Base-by-base conservation (phyloP, 2,329 filamentous ascomycete genomes). In the Seiridium cupressi region DNA sequence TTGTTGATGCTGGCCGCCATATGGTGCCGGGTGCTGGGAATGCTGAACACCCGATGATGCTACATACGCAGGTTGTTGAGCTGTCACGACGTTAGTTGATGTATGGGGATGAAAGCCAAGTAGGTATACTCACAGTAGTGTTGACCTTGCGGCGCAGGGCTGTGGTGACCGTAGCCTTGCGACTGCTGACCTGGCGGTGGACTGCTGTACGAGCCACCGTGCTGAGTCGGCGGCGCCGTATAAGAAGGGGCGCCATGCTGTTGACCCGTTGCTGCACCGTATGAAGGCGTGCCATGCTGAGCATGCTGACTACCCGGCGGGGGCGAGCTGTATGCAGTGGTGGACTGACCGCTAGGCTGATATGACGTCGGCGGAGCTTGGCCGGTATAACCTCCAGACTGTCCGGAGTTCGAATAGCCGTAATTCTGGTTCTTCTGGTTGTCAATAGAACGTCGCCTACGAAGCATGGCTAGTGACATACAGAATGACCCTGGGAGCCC, bases 301-400 rank as follows among this genome's bases (percentile, higher is more conserved):
- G 57, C 64, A 67, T 55, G 67, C 63, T 67, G 64, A 55, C 32
- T 35, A 47, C 65, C 64, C 40, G 68, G 62, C n/a, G 66, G 59
- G 10, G 72, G 66, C 11, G 72, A 68, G 61, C 64, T 69, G 58
- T 73, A 72, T 49, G 73, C 59, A 42, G 67, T 58, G 38, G 70
- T 64, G 51, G 72, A 63, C 53, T 64, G 60, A 57, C 57, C 66
- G 55, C 71, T 66, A 35, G 79, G 74, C 66, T 87, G 83, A 70
- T 89, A 89, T 5, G 84, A 81, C 11, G 81, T 73, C n/a, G 85
- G 83, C 10, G 89, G 89, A 44, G 87, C 85, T 60, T 84, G 79
- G 59, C 87, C 88, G 62, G 77, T 81, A 71, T 90, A 91, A 44
- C 80, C 79, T 49, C 83, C 82, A 62, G 80, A 72, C 48, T 82